These are phyloP conservation scores for Neurospora tetrasperma DNA, from an alignment of 495 filamentous ascomycete species.

Conservation along the genomic window DNA sequence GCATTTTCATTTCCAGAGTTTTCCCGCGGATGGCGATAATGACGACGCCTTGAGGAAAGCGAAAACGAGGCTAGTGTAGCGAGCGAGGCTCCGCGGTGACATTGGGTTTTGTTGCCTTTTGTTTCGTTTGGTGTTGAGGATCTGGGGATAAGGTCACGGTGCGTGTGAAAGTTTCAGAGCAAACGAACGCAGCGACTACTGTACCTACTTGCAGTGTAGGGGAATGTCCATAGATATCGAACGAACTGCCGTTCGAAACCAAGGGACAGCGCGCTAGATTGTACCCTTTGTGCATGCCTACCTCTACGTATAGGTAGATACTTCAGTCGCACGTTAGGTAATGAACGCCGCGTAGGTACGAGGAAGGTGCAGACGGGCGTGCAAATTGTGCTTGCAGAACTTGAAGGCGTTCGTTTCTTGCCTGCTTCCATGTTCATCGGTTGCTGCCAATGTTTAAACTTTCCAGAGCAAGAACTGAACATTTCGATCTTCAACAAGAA, in stretches of 20 bases:
- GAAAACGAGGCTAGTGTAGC: background rate
- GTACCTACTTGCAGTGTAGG: background rate
- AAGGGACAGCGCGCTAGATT: background rate
- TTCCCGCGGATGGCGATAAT: background rate
- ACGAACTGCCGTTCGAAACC: background rate
- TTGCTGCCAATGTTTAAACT: background rate
- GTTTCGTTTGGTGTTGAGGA: background rate
- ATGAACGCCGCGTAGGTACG: background rate
- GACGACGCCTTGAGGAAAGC: background rate
- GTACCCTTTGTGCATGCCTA: background rate
- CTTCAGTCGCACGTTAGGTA: background rate
- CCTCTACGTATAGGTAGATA: too few species aligned
- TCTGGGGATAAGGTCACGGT: background rate
- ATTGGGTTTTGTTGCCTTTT: background rate
- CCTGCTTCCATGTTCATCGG: background rate
- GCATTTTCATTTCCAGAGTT: background rate
- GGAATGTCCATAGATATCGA: background rate
- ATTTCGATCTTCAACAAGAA: background rate
- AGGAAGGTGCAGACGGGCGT: background rate
- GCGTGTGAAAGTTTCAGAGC: background rate
- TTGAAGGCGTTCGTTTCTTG: background rate
- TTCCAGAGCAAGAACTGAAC: background rate
- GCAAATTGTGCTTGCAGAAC: background rate
- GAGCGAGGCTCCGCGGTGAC: background rate
- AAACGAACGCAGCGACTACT: background rate